Conservation (phyloP, 208 protist species). For the Chromosphaera perkinsii region DNA sequence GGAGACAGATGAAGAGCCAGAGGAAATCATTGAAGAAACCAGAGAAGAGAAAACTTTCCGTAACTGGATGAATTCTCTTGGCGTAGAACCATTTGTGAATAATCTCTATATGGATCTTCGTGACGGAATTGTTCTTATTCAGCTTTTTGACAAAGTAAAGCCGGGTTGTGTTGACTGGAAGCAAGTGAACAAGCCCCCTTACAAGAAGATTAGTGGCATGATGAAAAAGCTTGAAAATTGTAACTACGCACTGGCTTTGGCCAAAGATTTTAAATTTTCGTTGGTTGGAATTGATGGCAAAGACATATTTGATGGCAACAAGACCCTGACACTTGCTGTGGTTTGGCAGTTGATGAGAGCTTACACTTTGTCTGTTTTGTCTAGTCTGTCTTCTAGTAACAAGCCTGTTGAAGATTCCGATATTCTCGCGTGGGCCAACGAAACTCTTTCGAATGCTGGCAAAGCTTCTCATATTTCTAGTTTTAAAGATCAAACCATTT, state of each 20-base stretch:
- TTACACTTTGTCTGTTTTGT: constrained; percentile 61
- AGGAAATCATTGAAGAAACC: constrained; percentile 52
- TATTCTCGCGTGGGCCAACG: constrained; percentile 65
- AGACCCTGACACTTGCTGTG: constrained; percentile 62
- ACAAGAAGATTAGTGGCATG: constrained; percentile 39
- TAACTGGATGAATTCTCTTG: constrained; percentile 75
- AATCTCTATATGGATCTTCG: constrained; percentile 66
- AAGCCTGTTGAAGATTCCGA: constrained; percentile 59
- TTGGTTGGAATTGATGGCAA: constrained; percentile 62
- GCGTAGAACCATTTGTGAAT: constrained; percentile 65
- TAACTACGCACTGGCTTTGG: constrained; percentile 68
- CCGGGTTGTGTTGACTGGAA: constrained; percentile 69
- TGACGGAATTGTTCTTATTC: constrained; percentile 65
- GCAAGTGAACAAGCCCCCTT: constrained; percentile 62
- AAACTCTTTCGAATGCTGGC: constrained; percentile 38
- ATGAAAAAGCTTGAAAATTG: constrained; percentile 76
- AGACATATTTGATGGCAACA: constrained; percentile 67
- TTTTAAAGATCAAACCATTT: constrained; percentile 61
- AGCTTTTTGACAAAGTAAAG: constrained; percentile 65
- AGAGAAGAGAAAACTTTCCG: constrained; percentile 67
- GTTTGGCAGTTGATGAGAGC: constrained; percentile 76
- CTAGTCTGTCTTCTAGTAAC: constrained; percentile 45
- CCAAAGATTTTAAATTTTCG: constrained; percentile 57
- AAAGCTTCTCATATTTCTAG: constrained; percentile 53
- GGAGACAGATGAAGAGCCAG: no score